phyloP scores from a whole-genome alignment of 441 rosid genomes.

The Heliophila coronopifolia region DNA sequence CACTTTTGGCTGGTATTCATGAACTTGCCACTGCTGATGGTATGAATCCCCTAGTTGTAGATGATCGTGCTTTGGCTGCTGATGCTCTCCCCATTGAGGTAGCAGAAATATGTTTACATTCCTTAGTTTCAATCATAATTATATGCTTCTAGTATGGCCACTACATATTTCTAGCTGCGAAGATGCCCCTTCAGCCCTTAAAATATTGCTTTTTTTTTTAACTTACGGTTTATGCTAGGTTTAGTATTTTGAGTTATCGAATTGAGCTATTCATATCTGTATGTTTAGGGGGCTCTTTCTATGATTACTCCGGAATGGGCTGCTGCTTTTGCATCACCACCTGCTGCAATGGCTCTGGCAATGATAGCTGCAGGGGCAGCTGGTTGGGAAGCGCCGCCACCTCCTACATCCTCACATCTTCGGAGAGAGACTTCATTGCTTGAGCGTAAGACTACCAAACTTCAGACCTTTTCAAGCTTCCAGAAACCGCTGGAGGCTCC shows the following conservation, averaged over 20 bases:
- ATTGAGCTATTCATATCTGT: constrained; percentile 8
- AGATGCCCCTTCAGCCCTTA: constrained; percentile 9
- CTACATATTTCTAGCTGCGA: constrained; percentile 18
- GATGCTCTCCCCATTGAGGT: constrained; percentile 96
- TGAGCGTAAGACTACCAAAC: constrained; percentile 68
- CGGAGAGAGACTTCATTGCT: constrained; percentile 80
- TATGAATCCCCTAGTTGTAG: constrained; percentile 86
- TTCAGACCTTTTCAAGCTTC: constrained; percentile 88
- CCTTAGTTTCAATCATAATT: constrained; percentile 6
- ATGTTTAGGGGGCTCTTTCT: constrained; percentile 78
- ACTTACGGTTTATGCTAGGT: constrained; percentile 4
- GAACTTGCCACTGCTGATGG: constrained; percentile 99
- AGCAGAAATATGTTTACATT: constrained; percentile 23
- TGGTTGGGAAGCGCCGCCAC: constrained; percentile 78
- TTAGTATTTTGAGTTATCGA: constrained; percentile 5
- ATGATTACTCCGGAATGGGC: constrained; percentile 98
- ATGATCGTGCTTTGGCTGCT: constrained; percentile 95
- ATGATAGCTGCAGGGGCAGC: constrained; percentile 99
- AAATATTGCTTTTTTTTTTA: neutral
- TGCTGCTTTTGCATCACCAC: constrained; percentile 99
- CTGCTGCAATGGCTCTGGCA: constrained; percentile 99
- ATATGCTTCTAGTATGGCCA: constrained; percentile 13
- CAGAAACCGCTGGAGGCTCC: constrained; percentile 71
- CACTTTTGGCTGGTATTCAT: constrained; percentile 93
- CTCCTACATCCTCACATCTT: constrained; percentile 52